Percentiles rank a stretch among this genome's conserved stretches.
These are phyloP conservation scores for Pneumocystis canis DNA, from an alignment of 1,139 yeast genomes.

Conservation along the genomic window DNA sequence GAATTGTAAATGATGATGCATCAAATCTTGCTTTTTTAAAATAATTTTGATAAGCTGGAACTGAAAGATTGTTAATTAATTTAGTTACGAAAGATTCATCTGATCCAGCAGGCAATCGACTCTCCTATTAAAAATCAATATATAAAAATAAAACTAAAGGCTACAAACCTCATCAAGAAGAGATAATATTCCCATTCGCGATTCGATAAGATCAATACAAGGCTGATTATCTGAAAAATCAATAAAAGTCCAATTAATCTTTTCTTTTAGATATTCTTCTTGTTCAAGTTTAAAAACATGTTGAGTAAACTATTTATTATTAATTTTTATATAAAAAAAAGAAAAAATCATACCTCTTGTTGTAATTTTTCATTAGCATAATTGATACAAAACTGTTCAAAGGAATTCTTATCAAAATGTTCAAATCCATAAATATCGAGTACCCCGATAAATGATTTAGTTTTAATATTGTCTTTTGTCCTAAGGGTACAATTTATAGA, in stretches of 20 bases:
- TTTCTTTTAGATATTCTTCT: slow-evolving; percentile 83
- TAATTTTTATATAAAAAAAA: slow-evolving; percentile 6
- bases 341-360: slow-evolving; percentile 39
- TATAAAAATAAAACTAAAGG: not conserved
- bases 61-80: slow-evolving; percentile 67
- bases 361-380: slow-evolving; percentile 95
- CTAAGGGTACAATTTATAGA: slow-evolving; percentile 70
- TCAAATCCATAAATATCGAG: slow-evolving; percentile 96
- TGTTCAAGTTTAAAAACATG: slow-evolving; percentile 95
- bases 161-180: slow-evolving; percentile 54
- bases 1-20: slow-evolving; percentile 73
- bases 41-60: slow-evolving; percentile 55
- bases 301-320: slow-evolving; percentile 46
- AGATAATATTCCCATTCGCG: slow-evolving; percentile 72
- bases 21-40: slow-evolving; percentile 94
- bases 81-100: slow-evolving; percentile 89
- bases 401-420: slow-evolving; percentile 84
- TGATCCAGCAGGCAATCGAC: slow-evolving; percentile 84
- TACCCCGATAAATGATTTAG: slow-evolving; percentile 76
- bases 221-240: slow-evolving; percentile 96
- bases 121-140: slow-evolving; percentile 33
- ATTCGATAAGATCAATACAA: slow-evolving; percentile 85
- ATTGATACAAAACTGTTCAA: slow-evolving; percentile 94
- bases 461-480: slow-evolving; percentile 39
- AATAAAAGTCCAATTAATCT: slow-evolving; percentile 92